Evolutionary conservation across 345 rosid genomes (phyloP), one percentile per base, ranked within the genome.

Genomic region (Carallia pectinifolia): DNA sequence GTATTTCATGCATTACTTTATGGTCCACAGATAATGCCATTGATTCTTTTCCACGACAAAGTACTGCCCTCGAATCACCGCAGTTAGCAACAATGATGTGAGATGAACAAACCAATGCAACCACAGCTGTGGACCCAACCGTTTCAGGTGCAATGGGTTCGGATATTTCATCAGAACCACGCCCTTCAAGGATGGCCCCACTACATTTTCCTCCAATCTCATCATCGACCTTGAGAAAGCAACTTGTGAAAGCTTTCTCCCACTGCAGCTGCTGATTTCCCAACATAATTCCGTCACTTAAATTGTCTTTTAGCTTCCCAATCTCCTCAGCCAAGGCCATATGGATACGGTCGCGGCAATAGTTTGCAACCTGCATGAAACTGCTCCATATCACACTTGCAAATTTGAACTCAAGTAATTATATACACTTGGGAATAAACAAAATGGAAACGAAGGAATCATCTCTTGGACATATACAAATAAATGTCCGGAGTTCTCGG

Each of bases 321-420:
- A 75, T 38, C 71, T 75, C 79, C 65, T 75, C 79, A 48, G 62
- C 56, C 71, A 75, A 52, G n/a, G 79, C 79, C 56, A 53, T 5
- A 65, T 75, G 74, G 30, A 75, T 69, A 48, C 67, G 61, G 8
- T 65, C 74, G 7, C 58, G 67, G 59, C 79, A 75, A 31, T 75
- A 75, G 55, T 75, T 60, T 47, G 79, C 79, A 38, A 75, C 79
- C 74, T 75, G 71, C 89, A 77, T 27, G 54, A 80, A 69, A 62
- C 56, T 70, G 74, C 81, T 59, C 81, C 71, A 73, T 77, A 76
- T 80, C 71, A 84, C 69, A 69, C 73, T 54, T 37, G 65, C 71
- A 74, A 54, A 27, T 65, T 36, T 27, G 53, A 53, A 59, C 48
- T 6, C 53, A 58, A 62, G 73, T 67, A 78, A 74, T 31, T 65